These are phyloP conservation scores for Pelargonium citronellum DNA, from an alignment of 441 rosid species.

Conservation along the genomic window DNA sequence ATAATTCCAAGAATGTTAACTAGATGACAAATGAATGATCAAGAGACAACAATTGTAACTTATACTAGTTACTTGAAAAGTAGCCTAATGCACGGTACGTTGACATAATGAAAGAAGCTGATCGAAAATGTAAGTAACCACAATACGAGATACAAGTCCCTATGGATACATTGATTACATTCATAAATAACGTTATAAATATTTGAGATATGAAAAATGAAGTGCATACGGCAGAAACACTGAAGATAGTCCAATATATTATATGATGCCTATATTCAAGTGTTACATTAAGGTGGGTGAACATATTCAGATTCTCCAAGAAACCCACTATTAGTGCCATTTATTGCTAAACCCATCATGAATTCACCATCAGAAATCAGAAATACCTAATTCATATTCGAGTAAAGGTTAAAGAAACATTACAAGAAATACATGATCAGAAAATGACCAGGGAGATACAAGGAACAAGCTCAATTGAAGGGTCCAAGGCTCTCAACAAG, in stretches of 20 bases:
- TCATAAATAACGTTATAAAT: too few relatives aligned
- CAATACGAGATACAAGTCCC: neutral
- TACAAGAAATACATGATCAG: neutral
- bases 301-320: neutral
- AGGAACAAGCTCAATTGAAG: neutral
- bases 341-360: neutral
- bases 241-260: neutral
- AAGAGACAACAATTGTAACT: neutral
- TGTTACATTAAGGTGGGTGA: neutral
- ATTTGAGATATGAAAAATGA: too few relatives aligned
- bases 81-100: neutral
- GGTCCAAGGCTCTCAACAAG: neutral
- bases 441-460: neutral
- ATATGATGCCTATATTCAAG: neutral
- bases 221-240: neutral
- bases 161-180: neutral
- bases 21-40: neutral
- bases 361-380: neutral
- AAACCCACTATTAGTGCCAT: neutral
- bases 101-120: neutral
- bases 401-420: neutral
- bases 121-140: neutral
- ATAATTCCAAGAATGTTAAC: constrained; percentile 7
- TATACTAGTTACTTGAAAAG: neutral
- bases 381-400: neutral